These are phyloP conservation scores for Aeschynomene evenia DNA, from an alignment of 306 rosid species.

Conservation along the genomic window DNA sequence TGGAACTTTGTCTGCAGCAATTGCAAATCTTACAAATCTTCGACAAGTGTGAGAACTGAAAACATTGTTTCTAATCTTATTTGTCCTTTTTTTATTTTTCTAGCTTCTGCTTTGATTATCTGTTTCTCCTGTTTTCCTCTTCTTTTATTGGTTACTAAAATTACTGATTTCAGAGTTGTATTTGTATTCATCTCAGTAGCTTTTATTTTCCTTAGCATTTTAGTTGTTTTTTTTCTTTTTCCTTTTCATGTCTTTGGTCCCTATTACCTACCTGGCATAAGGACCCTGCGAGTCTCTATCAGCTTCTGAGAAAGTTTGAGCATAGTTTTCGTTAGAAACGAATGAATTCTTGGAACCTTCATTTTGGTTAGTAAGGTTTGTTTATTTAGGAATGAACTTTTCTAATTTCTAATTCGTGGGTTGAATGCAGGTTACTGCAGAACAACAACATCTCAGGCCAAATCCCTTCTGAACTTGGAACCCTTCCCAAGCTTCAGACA, in stretches of 20 bases:
- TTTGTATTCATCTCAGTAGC: background rate
- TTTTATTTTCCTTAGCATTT: background rate
- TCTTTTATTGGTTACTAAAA: background rate
- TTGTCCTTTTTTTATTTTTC: background rate
- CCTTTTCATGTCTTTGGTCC: background rate
- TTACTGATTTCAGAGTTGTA: background rate
- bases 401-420: slow-evolving; percentile 2
- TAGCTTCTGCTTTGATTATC: background rate
- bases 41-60: slow-evolving; percentile 79
- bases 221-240: background rate
- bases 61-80: background rate
- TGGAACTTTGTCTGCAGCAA: slow-evolving; percentile 67
- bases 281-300: slow-evolving; percentile 22
- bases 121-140: background rate
- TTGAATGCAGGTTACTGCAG: slow-evolving; percentile 65
- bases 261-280: background rate
- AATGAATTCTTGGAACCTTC: background rate
- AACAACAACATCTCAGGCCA: slow-evolving; percentile 83
- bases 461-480: slow-evolving; percentile 74
- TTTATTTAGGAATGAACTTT: slow-evolving; percentile 10
- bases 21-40: slow-evolving; percentile 82
- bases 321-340: background rate
- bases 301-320: background rate
- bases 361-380: background rate
- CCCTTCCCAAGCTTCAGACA: slow-evolving; percentile 73